Conservation (phyloP, 345 rosid genomes). For the Erodium maritimum region DNA sequence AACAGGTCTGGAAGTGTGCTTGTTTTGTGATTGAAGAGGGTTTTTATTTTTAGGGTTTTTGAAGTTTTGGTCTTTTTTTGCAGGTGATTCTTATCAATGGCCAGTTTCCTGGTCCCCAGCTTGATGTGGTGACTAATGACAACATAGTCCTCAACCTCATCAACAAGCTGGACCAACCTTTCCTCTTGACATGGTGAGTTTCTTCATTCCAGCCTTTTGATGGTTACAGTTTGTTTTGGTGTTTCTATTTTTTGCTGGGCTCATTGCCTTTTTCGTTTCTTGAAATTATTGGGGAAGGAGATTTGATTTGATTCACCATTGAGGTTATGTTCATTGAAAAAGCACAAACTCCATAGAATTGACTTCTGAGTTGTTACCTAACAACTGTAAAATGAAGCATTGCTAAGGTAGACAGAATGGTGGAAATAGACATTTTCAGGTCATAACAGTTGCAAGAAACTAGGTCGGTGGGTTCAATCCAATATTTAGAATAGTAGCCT, state of each 20-base stretch:
- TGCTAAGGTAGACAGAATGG: not conserved
- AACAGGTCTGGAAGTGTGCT: constrained; percentile 43
- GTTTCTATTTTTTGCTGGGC: not conserved
- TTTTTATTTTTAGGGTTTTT: constrained; percentile 3
- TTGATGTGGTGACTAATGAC: constrained; percentile 87
- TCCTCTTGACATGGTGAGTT: constrained; percentile 77
- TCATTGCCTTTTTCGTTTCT: no score
- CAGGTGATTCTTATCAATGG: constrained; percentile 95
- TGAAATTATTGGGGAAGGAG: no score
- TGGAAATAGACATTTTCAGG: not conserved
- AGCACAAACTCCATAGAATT: no score
- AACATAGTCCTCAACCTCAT: constrained; percentile 80
- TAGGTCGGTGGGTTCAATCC: not conserved
- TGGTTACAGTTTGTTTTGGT: not conserved
- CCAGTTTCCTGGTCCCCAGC: constrained; percentile 92
- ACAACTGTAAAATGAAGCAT: not conserved
- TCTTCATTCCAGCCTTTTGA: not conserved
- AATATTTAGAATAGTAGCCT: not conserved
- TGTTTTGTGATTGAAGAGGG: constrained; percentile 3
- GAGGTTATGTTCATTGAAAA: no score
- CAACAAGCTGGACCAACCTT: constrained; percentile 89
- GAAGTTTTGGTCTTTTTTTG: constrained; percentile 4
- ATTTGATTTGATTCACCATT: no score
- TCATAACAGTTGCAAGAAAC: not conserved
- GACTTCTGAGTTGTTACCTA: no score